Evolutionary conservation across 148 eudicot species (phyloP).

Genomic region (Vaccinium macrocarpon): DNA sequence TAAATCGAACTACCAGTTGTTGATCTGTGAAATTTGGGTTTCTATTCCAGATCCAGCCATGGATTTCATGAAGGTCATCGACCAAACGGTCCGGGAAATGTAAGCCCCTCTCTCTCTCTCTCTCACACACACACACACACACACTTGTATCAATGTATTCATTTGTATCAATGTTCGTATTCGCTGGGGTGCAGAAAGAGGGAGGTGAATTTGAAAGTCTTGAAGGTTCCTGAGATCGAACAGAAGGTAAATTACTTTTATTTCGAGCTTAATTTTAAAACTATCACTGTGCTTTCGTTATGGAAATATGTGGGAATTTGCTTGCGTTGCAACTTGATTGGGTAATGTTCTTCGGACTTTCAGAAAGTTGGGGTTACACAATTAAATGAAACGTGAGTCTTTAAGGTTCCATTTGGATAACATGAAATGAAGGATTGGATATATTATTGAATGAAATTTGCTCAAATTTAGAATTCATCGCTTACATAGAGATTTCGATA

Average conservation of each 20-base stretch:
- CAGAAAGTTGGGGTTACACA: neutral
- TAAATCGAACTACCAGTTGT: neutral
- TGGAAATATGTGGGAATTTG: neutral
- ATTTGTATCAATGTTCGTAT: neutral
- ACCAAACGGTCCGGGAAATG: conserved; percentile 98
- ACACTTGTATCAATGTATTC: too few relatives aligned
- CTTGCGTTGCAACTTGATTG: neutral
- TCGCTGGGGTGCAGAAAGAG: conserved; percentile 55
- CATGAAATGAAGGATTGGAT: neutral
- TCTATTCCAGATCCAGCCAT: conserved; percentile 38
- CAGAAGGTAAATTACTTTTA: conserved; percentile 57
- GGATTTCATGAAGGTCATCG: conserved; percentile 99
- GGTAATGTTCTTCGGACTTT: neutral
- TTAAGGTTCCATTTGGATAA: neutral
- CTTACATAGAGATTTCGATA: neutral
- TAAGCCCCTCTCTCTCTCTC: conserved; percentile 22
- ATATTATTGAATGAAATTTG: neutral
- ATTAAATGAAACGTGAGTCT: neutral
- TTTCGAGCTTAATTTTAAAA: neutral
- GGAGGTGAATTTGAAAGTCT: conserved; percentile 97
- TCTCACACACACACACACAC: neutral
- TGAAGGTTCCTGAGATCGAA: conserved; percentile 99
- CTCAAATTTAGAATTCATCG: neutral
- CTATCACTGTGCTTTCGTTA: neutral
- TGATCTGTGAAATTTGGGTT: conserved; percentile 4